phyloP scores from a whole-genome alignment of 2,329 filamentous ascomycete species.

The Tolypocladium capitatum region DNA sequence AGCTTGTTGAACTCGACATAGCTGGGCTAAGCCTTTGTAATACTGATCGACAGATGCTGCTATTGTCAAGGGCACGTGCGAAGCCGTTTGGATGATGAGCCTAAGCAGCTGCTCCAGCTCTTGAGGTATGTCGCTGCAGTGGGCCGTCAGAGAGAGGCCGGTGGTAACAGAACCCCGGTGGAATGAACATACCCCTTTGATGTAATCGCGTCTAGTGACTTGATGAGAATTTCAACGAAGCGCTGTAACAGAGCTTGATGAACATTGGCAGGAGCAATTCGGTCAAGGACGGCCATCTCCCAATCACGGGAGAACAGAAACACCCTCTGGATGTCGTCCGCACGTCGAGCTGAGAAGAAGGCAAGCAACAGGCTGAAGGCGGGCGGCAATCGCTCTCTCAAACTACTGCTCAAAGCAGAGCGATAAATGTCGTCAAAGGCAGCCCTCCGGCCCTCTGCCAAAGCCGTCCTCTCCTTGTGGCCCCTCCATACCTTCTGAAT shows the following conservation, averaged over 20 bases:
- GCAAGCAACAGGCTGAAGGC: constrained; percentile 35
- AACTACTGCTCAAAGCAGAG: constrained; percentile 17
- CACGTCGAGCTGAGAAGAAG: constrained; percentile 30
- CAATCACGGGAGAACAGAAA: constrained; percentile 31
- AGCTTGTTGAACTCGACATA: constrained; percentile 16
- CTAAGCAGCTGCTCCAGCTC: constrained; percentile 18
- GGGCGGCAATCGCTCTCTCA: constrained; percentile 20
- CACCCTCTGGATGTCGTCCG: constrained; percentile 36
- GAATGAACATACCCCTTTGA: constrained; percentile 11
- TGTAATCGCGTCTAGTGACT: constrained; percentile 14
- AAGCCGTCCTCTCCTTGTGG: constrained; percentile 44
- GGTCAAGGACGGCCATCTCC: constrained; percentile 18
- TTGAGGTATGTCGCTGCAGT: neutral
- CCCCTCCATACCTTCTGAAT: constrained; percentile 81
- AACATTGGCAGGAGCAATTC: constrained; percentile 19
- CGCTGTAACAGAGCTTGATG: constrained; percentile 17
- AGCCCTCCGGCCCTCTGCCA: constrained; percentile 43
- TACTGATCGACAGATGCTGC: constrained; percentile 18
- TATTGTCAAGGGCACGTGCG: constrained; percentile 10
- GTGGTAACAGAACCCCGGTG: neutral
- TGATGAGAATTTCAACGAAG: constrained; percentile 24
- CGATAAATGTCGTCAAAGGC: constrained; percentile 50
- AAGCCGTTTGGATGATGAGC: constrained; percentile 18
- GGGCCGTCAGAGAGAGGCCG: neutral
- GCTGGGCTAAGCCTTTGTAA: constrained; percentile 25